Evolutionary conservation across 495 filamentous ascomycete species (phyloP).

Genomic region (Xylaria intraflava): DNA sequence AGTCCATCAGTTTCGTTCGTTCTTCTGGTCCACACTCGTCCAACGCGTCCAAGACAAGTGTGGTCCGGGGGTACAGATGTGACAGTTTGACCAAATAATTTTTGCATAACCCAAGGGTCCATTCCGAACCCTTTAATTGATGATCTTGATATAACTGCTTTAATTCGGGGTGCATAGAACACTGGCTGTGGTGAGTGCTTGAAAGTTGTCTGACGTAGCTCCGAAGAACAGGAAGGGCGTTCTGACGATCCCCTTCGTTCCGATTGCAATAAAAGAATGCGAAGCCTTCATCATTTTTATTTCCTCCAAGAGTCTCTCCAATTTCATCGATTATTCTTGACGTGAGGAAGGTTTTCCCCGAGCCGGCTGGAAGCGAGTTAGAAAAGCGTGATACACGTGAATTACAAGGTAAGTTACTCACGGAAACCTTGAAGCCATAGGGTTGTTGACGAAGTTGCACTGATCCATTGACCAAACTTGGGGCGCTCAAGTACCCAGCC

Average conservation of each 20-base stretch:
- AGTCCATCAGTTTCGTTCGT: conserved; percentile 12
- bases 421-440: conserved; percentile 17
- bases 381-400: not conserved
- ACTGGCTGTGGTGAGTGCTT: conserved; percentile 4
- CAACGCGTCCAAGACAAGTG: conserved; percentile 22
- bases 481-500: conserved; percentile 8
- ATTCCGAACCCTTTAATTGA: not conserved
- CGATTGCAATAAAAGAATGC: conserved; percentile 39
- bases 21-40: conserved; percentile 22
- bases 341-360: conserved; percentile 33
- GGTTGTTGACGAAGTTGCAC: conserved; percentile 4
- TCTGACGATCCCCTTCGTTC: conserved; percentile 23
- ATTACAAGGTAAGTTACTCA: conserved; percentile 1
- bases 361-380: conserved; percentile 16
- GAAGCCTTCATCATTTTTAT: conserved; percentile 24
- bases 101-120: conserved; percentile 13
- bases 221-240: conserved; percentile 25
- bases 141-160: not conserved
- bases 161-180: conserved; percentile 17
- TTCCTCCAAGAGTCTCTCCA: not conserved
- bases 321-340: conserved; percentile 28
- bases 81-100: conserved; percentile 18
- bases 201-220: conserved; percentile 36
- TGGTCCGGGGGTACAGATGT: conserved; percentile 20
- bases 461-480: conserved; percentile 12